phyloP scores from a whole-genome alignment of 164 flowering plant genomes.

The Cinnamomum chago region DNA sequence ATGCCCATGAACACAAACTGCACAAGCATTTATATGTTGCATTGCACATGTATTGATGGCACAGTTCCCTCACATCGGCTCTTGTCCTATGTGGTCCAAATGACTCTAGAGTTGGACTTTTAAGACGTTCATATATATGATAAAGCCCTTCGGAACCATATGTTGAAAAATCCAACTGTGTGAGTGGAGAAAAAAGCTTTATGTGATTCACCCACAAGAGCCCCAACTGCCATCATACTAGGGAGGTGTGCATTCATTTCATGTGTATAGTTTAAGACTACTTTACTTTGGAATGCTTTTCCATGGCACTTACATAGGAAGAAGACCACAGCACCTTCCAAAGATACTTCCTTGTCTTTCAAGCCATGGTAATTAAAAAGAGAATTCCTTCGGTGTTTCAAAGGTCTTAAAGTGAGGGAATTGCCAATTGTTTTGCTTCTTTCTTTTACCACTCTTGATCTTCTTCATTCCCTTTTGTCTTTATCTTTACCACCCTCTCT shows the following conservation, averaged over 20 bases:
- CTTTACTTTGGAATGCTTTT: constrained; percentile 13
- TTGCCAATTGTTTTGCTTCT: constrained; percentile 10
- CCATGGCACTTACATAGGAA: constrained; percentile 4
- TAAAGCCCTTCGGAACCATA: neutral
- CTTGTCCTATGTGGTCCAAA: neutral
- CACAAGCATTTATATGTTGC: neutral
- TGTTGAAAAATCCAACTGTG: neutral
- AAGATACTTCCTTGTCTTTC: constrained; percentile 18
- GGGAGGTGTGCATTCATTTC: constrained; percentile 28
- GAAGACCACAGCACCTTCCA: constrained; percentile 15
- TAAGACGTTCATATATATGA: constrained; percentile 2
- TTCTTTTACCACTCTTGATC: neutral
- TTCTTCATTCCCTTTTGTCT: constrained; percentile 17
- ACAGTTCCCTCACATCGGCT: neutral
- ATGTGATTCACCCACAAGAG: neutral
- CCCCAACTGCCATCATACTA: constrained; percentile 12
- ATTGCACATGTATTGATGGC: neutral
- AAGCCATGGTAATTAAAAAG: constrained; percentile 10
- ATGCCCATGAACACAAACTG: neutral
- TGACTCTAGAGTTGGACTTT: constrained; percentile 8
- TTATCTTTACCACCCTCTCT: constrained; percentile 16
- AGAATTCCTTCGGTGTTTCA: constrained; percentile 12
- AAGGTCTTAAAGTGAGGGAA: constrained; percentile 13
- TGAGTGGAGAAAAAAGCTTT: constrained; percentile 2
- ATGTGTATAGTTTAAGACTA: constrained; percentile 10